A percentile compares a stretch with the other conserved stretches of the same genome.
These are phyloP conservation scores for Medicago lupulina DNA, from an alignment of 306 rosid species.

Conservation along the genomic window DNA sequence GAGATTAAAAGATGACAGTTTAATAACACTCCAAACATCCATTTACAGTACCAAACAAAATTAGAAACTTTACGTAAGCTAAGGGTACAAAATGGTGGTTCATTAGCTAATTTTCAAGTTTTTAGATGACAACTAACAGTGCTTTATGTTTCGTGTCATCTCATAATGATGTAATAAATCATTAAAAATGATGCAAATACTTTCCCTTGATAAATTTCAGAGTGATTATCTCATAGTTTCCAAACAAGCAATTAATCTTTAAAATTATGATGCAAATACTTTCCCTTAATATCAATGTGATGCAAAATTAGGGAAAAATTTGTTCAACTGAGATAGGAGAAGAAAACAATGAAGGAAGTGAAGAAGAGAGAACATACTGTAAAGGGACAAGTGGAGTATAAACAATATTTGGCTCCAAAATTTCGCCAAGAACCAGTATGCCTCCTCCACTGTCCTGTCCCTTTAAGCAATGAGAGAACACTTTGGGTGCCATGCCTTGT, in stretches of 20 bases:
- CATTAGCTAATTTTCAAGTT: conserved; percentile 3
- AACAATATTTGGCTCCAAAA: conserved; percentile 89
- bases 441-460: conserved; percentile 95
- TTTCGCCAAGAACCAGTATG: conserved; percentile 88
- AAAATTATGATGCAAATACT: conserved; percentile 28
- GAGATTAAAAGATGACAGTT: background rate
- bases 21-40: background rate
- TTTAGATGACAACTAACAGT: conserved; percentile 16
- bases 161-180: background rate
- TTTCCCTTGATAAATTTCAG: conserved; percentile 12
- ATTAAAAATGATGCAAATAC: conserved; percentile 22
- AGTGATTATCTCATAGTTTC: background rate
- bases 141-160: conserved; percentile 7
- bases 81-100: conserved; percentile 14
- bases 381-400: conserved; percentile 93
- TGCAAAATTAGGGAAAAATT: background rate
- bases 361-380: conserved; percentile 70
- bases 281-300: conserved; percentile 31
- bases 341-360: conserved; percentile 17
- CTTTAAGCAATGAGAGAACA: conserved; percentile 88
- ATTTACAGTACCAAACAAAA: conserved; percentile 21
- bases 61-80: no score
- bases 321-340: conserved; percentile 20
- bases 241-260: conserved; percentile 24
- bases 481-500: conserved; percentile 75